These are phyloP conservation scores for Meyerozyma smithsonii DNA, from an alignment of 1,139 yeast genomes.

Conservation along the genomic window DNA sequence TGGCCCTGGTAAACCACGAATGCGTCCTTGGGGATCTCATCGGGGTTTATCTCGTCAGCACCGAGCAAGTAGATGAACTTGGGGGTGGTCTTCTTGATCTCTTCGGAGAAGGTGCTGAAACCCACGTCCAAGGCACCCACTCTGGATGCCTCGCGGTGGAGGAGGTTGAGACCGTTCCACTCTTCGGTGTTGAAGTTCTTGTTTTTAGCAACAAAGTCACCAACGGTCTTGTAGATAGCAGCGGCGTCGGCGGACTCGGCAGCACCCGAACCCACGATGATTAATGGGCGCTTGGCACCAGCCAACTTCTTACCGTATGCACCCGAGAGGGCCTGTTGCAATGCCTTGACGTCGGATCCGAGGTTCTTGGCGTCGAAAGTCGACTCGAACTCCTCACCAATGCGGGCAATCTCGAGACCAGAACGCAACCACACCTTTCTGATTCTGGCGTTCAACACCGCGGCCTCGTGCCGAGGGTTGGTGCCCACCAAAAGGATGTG, in stretches of 20 bases:
- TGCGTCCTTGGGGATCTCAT: conserved; percentile 77
- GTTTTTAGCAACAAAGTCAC: conserved; percentile 58
- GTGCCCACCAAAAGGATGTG: conserved; percentile 76
- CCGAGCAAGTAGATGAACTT: conserved; percentile 79
- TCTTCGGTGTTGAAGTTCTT: conserved; percentile 60
- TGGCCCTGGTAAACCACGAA: conserved; percentile 91
- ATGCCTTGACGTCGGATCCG: conserved; percentile 58
- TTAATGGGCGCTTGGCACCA: conserved; percentile 68
- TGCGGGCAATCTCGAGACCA: conserved; percentile 59
- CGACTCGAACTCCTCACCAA: conserved; percentile 76
- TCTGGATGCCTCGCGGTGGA: conserved; percentile 85
- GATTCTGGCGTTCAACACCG: conserved; percentile 80
- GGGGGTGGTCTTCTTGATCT: conserved; percentile 49
- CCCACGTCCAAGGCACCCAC: conserved; percentile 86
- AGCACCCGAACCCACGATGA: conserved; percentile 79
- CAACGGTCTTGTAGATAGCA: conserved; percentile 58
- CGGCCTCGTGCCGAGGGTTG: conserved; percentile 89
- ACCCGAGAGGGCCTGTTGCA: conserved; percentile 61
- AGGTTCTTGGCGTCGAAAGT: conserved; percentile 65
- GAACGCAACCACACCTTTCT: conserved; percentile 79
- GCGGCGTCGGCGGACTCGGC: conserved; percentile 64
- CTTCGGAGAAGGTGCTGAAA: conserved; percentile 54
- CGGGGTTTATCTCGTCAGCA: conserved; percentile 72
- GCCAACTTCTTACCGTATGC: conserved; percentile 66
- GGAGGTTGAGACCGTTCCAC: conserved; percentile 80